Base-by-base conservation (phyloP, 176 grass and related monocot species). In the Triticum timopheevii region DNA sequence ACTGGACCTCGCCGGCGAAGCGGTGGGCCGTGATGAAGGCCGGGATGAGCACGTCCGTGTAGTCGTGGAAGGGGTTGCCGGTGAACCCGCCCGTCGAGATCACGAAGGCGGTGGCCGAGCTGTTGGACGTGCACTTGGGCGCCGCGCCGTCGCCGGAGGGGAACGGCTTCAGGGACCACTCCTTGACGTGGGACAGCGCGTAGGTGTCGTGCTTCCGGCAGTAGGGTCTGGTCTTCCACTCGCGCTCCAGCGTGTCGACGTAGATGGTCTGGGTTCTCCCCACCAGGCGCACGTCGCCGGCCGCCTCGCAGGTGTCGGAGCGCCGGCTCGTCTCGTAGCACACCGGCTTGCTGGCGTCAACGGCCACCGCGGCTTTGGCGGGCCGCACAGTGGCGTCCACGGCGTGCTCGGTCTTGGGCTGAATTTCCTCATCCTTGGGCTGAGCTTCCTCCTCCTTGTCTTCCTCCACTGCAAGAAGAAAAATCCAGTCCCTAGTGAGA, bases 21-120 rank as follows among this genome's bases (percentile, higher is more conserved):
- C 85, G 85, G 45, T 88, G 74, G 4, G 90, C 77, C 5, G 87
- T 92, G 73, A 91, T 90, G 88, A 97, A 97, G 8, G 92, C 82
- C 39, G 94, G 94, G 80, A 97, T 91, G 1, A 97, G 81, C 75
- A 97, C 94, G 62, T 97, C 94, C n/a, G 92, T 97, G 87, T 90
- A 97, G 87, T 97, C 94, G 73, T 97, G 95, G 88, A 97, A 97
- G 5, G 89, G 89, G 81, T 97, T 97, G 7, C 95, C 95, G 16
- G 92, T 94, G 90, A 92, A 97, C 31, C 95, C 92, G 49, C 85
- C 85, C 9, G 85, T 82, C 0, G 93, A 94, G 2, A 94, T 65
- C 77, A 92, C 84, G 66, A 94, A 85, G 2, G 90, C 93, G 0
- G 90, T 86, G 7, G 86, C 93, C 30, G 83, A 85, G 70, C 79